A percentile compares a stretch with the other conserved stretches of the same genome.
Conservation (phyloP, 352 stramenopile genomes). For the Phytophthora brassicae region DNA sequence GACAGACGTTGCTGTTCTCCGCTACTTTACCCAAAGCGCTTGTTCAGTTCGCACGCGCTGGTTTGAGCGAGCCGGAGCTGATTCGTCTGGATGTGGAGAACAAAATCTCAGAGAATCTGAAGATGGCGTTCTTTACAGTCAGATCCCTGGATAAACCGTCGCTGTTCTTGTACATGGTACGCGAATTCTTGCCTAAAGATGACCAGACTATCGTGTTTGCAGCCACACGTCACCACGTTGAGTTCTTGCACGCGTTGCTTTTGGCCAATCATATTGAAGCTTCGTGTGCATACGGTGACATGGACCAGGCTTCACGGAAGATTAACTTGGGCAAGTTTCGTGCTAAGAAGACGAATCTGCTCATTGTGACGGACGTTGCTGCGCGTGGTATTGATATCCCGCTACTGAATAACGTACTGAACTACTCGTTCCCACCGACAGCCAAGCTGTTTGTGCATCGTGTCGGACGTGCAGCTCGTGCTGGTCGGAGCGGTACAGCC, state of each 20-base stretch:
- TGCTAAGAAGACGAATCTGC: conserved; percentile 86
- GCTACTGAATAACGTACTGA: conserved; percentile 96
- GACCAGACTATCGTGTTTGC: conserved; percentile 98
- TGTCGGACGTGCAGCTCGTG: conserved; percentile 94
- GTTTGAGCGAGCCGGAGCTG: conserved; percentile 96
- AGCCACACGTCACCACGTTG: conserved; percentile 97
- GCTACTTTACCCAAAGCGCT: conserved; percentile 97
- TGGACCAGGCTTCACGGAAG: conserved; percentile 92
- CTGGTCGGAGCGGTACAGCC: conserved; percentile 93
- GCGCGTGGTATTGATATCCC: conserved; percentile 95
- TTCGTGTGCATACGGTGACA: conserved; percentile 92
- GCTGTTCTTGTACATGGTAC: conserved; percentile 95
- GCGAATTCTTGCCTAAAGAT: conserved; percentile 91
- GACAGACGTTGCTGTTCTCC: conserved; percentile 94
- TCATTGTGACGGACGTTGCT: conserved; percentile 95
- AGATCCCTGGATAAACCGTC: conserved; percentile 94
- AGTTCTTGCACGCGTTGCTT: conserved; percentile 97
- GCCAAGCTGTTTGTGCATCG: conserved; percentile 97
- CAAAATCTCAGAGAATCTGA: conserved; percentile 98
- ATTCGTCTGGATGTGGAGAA: conserved; percentile 98
- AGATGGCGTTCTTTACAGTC: conserved; percentile 97
- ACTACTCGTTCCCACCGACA: conserved; percentile 94
- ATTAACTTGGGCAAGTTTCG: conserved; percentile 91
- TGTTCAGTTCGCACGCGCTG: conserved; percentile 98
- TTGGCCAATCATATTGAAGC: conserved; percentile 81